Evolutionary conservation across 2,329 filamentous ascomycete genomes (phyloP).

Genomic region (Hymenoscyphus infarciens): DNA sequence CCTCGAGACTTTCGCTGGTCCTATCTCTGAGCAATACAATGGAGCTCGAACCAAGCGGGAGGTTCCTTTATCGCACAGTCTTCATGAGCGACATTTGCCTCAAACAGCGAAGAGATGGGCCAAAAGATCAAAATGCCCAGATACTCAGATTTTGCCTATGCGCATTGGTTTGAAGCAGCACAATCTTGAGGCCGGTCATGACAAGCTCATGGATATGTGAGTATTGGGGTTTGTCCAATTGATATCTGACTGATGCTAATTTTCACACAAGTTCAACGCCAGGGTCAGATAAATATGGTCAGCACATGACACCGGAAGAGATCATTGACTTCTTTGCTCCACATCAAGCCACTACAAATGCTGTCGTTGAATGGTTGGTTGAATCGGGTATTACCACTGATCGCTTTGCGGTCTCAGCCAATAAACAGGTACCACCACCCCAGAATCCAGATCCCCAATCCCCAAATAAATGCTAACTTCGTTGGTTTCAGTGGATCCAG

Average conservation of each 20-base stretch:
- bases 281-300: slow-evolving; percentile 43
- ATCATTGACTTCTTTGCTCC: slow-evolving; percentile 44
- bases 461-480: slow-evolving; percentile 27
- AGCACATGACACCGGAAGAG: slow-evolving; percentile 44
- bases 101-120: slow-evolving; percentile 21
- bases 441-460: not conserved
- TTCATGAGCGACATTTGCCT: slow-evolving; percentile 27
- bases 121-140: slow-evolving; percentile 24
- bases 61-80: slow-evolving; percentile 22
- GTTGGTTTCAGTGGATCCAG: slow-evolving; percentile 46
- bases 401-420: slow-evolving; percentile 34
- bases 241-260: slow-evolving; percentile 35
- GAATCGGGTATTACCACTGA: slow-evolving; percentile 45
- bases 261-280: slow-evolving; percentile 41
- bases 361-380: slow-evolving; percentile 52
- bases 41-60: slow-evolving; percentile 18
- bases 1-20: slow-evolving; percentile 20
- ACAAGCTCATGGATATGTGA: slow-evolving; percentile 41
- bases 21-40: slow-evolving; percentile 13
- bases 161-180: slow-evolving; percentile 45
- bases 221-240: slow-evolving; percentile 29
- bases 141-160: slow-evolving; percentile 37
- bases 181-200: slow-evolving; percentile 43
- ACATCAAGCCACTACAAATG: slow-evolving; percentile 43
- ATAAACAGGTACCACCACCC: slow-evolving; percentile 30